phyloP scores from a whole-genome alignment of 2,329 filamentous ascomycete genomes.

The Metarhizium robertsii region DNA sequence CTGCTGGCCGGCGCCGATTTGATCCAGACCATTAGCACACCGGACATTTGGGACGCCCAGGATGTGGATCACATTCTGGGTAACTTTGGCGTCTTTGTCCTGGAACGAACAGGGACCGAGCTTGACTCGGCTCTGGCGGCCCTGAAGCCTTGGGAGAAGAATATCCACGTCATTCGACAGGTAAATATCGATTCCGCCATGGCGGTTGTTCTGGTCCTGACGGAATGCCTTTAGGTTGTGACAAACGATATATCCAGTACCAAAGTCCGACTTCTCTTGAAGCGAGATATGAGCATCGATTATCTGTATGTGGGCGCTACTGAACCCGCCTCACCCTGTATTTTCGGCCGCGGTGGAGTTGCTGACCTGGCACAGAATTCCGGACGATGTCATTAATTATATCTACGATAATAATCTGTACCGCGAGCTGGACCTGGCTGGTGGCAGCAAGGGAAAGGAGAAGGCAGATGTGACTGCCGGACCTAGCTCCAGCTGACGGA shows the following conservation, averaged over 20 bases:
- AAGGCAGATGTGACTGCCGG: slow-evolving; percentile 11
- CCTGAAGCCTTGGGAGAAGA: slow-evolving; percentile 72
- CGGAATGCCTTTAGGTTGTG: too few species aligned
- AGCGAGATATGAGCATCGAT: slow-evolving; percentile 72
- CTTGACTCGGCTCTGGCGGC: slow-evolving; percentile 80
- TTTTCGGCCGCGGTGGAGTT: too few species aligned
- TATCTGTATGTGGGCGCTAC: slow-evolving; percentile 34
- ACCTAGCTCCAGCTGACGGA: slow-evolving; percentile 18
- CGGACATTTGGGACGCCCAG: slow-evolving; percentile 70
- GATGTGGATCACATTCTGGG: slow-evolving; percentile 85
- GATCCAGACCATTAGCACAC: slow-evolving; percentile 63
- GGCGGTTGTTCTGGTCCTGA: too few species aligned
- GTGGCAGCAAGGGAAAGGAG: slow-evolving; percentile 17
- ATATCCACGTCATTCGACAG: slow-evolving; percentile 72
- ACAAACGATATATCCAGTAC: slow-evolving; percentile 51
- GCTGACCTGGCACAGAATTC: too few species aligned
- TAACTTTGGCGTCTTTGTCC: slow-evolving; percentile 72
- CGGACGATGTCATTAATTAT: too few species aligned
- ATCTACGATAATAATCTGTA: too few species aligned
- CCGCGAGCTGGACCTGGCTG: slow-evolving; percentile 11
- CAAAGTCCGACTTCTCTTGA: slow-evolving; percentile 72
- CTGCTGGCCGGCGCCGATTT: slow-evolving; percentile 73
- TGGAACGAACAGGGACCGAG: slow-evolving; percentile 83
- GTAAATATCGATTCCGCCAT: slow-evolving; percentile 8
- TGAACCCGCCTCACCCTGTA: too few species aligned